These are phyloP conservation scores for Barnettozyma californica DNA, from an alignment of 805 yeast species.

Conservation along the genomic window DNA sequence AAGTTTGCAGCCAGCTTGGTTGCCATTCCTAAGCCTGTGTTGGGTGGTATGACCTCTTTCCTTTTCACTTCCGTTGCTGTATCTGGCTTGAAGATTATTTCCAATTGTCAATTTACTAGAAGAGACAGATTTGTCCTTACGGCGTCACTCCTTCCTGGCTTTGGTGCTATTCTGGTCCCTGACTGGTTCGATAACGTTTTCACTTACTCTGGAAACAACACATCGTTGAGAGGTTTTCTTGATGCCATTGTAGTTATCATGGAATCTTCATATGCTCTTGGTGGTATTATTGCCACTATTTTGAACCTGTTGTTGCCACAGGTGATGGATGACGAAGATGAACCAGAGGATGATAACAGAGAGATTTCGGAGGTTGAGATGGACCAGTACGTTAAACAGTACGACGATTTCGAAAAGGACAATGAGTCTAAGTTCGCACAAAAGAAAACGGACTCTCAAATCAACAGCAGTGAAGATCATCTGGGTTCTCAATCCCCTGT, in stretches of 20 bases:
- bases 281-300: slow-evolving; percentile 60
- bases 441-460: slow-evolving; percentile 1
- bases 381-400: slow-evolving; percentile 23
- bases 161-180: slow-evolving; percentile 62
- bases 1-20: slow-evolving; percentile 87
- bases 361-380: slow-evolving; percentile 20
- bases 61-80: slow-evolving; percentile 72
- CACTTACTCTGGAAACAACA: slow-evolving; percentile 60
- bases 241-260: slow-evolving; percentile 65
- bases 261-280: slow-evolving; percentile 69
- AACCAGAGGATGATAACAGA: slow-evolving; percentile 11
- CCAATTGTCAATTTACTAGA: slow-evolving; percentile 49
- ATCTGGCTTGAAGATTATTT: slow-evolving; percentile 64
- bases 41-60: slow-evolving; percentile 87
- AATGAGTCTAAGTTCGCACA: slow-evolving; percentile 1
- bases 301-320: slow-evolving; percentile 61
- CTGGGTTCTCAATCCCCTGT: not conserved
- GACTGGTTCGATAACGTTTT: slow-evolving; percentile 61
- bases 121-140: slow-evolving; percentile 72
- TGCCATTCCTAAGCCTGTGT: slow-evolving; percentile 70
- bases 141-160: slow-evolving; percentile 57
- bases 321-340: slow-evolving; percentile 40
- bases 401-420: slow-evolving; percentile 20
- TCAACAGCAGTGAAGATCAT: not conserved
- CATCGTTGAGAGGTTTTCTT: slow-evolving; percentile 51